Base-by-base conservation (phyloP, 2,329 filamentous ascomycete species). In the Fusarium siculi region DNA sequence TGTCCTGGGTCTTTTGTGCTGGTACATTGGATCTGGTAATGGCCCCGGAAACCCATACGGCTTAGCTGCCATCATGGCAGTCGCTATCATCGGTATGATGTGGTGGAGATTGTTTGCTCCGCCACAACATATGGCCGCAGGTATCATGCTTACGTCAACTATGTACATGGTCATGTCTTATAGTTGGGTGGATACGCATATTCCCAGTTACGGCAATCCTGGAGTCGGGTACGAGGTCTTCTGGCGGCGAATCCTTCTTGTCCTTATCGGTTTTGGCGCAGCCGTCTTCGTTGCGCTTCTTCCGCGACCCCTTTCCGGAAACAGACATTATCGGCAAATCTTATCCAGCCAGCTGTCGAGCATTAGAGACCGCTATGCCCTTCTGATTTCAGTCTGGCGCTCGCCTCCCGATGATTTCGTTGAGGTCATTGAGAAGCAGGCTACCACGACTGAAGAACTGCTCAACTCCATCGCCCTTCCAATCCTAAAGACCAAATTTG, bases 131-230 rank as follows among this genome's bases (percentile, higher is more conserved):
- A 66, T 75, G 63, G 46, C 63, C 16, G 72, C 69, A 2, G 55
- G 69, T 12, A 70, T 75, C 19, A 73, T 75, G 73, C 71, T 75
- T 36, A 72, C 69, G 12, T 70, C 59, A 5, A 75, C 73, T 7
- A 74, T 72, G 49, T 75, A 64, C 30, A 69, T 75, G 56, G 73
- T 75, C 2, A 46, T 63, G 4, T 70, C 70, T 5, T 75, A 75
- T 34, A 75, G 73, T 25, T 75, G 72, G 72, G 68, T 75, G 1
- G 73, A 75, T 9, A 75, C 69, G 2, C 72, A 75, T 15, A 71
- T 68, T 12, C 66, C 67, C 1, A 50, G 46, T 19, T 75, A 75
- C 8, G 72, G 73, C 5, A 75, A 68, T 5, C 65, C 65, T 3
- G 65, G 65, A 6, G 65, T 68, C 4, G 65, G 65, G 30, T 68